Evolutionary conservation across 2,329 filamentous ascomycete species (phyloP).

Genomic region (Aspergillus fijiensis): DNA sequence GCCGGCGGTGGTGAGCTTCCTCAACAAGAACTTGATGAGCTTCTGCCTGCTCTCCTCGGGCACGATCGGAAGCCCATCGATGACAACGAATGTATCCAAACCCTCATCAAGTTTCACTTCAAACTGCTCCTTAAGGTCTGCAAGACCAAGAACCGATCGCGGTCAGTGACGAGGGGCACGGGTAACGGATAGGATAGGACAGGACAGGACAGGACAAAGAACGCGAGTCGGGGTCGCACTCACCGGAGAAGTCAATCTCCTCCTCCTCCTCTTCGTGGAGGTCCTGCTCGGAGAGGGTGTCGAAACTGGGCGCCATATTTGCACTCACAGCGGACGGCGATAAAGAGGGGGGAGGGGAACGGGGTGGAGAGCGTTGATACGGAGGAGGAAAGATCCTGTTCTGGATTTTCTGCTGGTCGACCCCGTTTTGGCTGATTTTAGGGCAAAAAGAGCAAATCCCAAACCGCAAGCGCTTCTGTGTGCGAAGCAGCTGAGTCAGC

Average conservation of each 20-base stretch:
- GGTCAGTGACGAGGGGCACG: slow-evolving; percentile 31
- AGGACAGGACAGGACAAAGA: slow-evolving; percentile 12
- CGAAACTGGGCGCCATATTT: slow-evolving; percentile 92
- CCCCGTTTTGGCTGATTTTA: slow-evolving; percentile 28
- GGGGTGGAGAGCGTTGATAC: slow-evolving; percentile 19
- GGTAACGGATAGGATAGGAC: slow-evolving; percentile 10
- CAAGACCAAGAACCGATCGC: slow-evolving; percentile 10
- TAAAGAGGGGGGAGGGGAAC: slow-evolving; percentile 19
- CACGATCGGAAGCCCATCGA: slow-evolving; percentile 90
- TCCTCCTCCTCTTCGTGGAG: slow-evolving; percentile 88
- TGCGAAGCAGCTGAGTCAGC: slow-evolving; percentile 32
- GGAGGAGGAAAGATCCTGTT: slow-evolving; percentile 26
- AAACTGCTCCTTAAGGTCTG: slow-evolving; percentile 87
- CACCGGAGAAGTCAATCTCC: slow-evolving; percentile 84
- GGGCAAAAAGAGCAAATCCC: slow-evolving; percentile 37
- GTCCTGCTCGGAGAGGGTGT: slow-evolving; percentile 87
- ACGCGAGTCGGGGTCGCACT: slow-evolving; percentile 21
- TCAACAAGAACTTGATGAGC: slow-evolving; percentile 91
- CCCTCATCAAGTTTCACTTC: slow-evolving; percentile 95
- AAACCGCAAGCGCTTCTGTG: slow-evolving; percentile 34
- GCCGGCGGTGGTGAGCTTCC: slow-evolving; percentile 85
- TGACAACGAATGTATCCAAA: slow-evolving; percentile 91
- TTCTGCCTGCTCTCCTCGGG: slow-evolving; percentile 88
- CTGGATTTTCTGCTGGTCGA: slow-evolving; percentile 32
- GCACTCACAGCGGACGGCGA: slow-evolving; percentile 28